Evolutionary conservation across 495 filamentous ascomycete genomes (phyloP).

Genomic region (Apodospora peruviana): DNA sequence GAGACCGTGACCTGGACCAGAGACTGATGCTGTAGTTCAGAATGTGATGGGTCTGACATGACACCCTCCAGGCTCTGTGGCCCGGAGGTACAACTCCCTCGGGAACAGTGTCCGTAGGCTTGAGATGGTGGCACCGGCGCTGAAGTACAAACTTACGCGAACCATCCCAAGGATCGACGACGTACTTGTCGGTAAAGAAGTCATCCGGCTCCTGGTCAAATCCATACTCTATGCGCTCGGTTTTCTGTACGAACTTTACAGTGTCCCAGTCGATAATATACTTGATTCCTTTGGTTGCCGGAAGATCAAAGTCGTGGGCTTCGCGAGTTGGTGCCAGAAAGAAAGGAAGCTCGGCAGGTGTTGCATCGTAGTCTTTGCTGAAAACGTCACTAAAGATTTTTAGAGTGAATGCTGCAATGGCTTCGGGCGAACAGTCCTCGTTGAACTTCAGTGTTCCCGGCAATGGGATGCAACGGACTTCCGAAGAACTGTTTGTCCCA

Average conservation of each 20-base stretch:
- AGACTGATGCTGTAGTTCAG: slow-evolving; percentile 40
- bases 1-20: slow-evolving; percentile 27
- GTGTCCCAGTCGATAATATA: slow-evolving; percentile 62
- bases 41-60: slow-evolving; percentile 25
- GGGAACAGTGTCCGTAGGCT: slow-evolving; percentile 34
- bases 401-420: slow-evolving; percentile 65
- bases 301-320: slow-evolving; percentile 22
- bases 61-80: slow-evolving; percentile 17
- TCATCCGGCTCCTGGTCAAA: slow-evolving; percentile 45
- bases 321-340: slow-evolving; percentile 67
- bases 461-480: slow-evolving; percentile 41
- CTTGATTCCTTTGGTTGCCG: slow-evolving; percentile 11
- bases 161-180: slow-evolving; percentile 73
- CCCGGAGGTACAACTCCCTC: slow-evolving; percentile 25
- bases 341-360: slow-evolving; percentile 66
- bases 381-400: slow-evolving; percentile 81
- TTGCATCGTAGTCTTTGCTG: slow-evolving; percentile 71
- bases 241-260: slow-evolving; percentile 46
- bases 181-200: slow-evolving; percentile 57
- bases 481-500: slow-evolving; percentile 52
- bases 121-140: slow-evolving; percentile 39
- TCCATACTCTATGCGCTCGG: slow-evolving; percentile 47
- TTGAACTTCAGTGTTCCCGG: slow-evolving; percentile 34
- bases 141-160: slow-evolving; percentile 53
- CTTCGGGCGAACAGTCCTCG: slow-evolving; percentile 31